phyloP scores from a whole-genome alignment of 768 basidiomycete genomes.

The Mrakia gelida region DNA sequence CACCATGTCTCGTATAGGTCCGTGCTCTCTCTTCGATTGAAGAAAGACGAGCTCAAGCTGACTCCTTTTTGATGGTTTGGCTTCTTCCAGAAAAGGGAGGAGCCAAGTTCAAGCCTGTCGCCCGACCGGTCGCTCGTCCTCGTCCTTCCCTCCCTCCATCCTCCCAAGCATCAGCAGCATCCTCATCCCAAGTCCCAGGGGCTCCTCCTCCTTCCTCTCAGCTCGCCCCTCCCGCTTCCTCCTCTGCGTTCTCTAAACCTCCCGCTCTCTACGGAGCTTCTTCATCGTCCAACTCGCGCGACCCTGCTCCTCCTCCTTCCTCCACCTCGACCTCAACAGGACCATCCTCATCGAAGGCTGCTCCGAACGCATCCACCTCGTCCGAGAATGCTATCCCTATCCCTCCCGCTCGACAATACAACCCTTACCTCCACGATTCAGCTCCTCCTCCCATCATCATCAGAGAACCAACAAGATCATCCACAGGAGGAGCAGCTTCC shows the following conservation, averaged over 20 bases:
- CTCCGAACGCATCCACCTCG: not conserved
- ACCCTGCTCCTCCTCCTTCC: not conserved
- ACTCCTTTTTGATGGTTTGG: not conserved
- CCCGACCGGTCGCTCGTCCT: conserved; percentile 10
- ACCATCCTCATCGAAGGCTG: not conserved
- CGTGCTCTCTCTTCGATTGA: not conserved
- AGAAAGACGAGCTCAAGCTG: not conserved
- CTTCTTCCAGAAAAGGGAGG: conserved; percentile 21
- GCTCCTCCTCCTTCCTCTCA: not conserved
- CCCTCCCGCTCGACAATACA: conserved; percentile 8
- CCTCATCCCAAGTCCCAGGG: not conserved
- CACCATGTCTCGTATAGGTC: conserved; percentile 5
- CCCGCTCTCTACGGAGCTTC: not conserved
- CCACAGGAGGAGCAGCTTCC: not conserved
- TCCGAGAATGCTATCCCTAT: conserved; percentile 2
- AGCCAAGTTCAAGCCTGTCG: conserved; percentile 23
- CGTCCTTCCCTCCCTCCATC: conserved; percentile 4
- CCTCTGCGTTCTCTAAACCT: not conserved
- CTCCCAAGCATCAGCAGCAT: not conserved
- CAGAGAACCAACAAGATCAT: not conserved
- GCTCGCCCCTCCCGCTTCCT: not conserved
- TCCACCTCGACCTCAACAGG: not conserved
- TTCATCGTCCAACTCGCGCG: not conserved
- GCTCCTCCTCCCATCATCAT: conserved; percentile 21
- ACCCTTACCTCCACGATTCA: conserved; percentile 19